Evolutionary conservation across 2,329 filamentous ascomycete species (phyloP), one percentile per base, ranked within the genome.

Genomic region (Pseudopyricularia javanii): DNA sequence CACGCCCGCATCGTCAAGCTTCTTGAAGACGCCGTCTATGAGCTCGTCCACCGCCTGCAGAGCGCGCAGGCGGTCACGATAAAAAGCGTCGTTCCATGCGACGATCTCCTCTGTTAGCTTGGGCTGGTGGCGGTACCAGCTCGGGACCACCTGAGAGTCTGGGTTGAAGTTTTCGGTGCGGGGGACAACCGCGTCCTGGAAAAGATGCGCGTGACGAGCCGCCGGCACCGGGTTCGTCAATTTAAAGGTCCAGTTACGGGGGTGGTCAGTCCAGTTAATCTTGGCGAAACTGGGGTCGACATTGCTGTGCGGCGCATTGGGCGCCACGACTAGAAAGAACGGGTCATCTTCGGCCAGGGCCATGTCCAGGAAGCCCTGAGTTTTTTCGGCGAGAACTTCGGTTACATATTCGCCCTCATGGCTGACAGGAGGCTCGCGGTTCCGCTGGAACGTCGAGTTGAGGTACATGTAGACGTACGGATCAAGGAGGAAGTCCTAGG

Each of bases 281-380:
- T n/a, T n/a, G n/a, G n/a, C n/a, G n/a, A n/a, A n/a, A n/a, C n/a
- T n/a, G n/a, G n/a, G n/a, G n/a, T n/a, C n/a, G n/a, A n/a, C n/a
- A n/a, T n/a, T n/a, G n/a, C n/a, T 74, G 59, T 89, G 85, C 1
- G 86, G 85, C 0, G 79, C 83, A 6, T 83, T 74, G 0, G 85
- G 85, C 0, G 84, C 79, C 8, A 86, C 71, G 0, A 74, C 75
- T 4, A 89, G 63, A 61, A 88, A 88, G 65, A 87, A 88, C 0
- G 85, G 85, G 22, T 59, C n/a, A 5, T 59, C 56, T 24, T 45
- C n/a, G n/a, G n/a, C n/a, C n/a, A 30, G 28, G 28, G 5, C 28
- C 4, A 30, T 30, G 28, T 9, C 28, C 28, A 30, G 28, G 9
- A 30, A 30, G 28, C 28, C 28, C 28, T 30, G 28, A 4, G 28